phyloP scores from a whole-genome alignment of 129 eudicot genomes.

The Oenanthe sinensis region DNA sequence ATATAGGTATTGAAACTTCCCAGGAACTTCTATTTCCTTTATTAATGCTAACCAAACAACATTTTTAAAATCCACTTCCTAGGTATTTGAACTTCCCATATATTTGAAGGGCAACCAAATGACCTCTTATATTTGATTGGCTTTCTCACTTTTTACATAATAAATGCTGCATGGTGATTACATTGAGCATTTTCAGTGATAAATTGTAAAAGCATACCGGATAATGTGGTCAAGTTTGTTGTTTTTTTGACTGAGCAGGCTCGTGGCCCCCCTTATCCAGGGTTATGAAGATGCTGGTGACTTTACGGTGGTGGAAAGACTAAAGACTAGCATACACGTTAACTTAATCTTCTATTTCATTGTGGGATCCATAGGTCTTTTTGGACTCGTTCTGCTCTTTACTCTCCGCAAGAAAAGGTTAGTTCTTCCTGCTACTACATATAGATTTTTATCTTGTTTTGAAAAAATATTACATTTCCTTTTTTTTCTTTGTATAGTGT shows the following conservation, averaged over 20 bases:
- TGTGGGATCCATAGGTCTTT: slow-evolving; percentile 75
- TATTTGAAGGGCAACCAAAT: too few species aligned
- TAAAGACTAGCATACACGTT: slow-evolving; percentile 87
- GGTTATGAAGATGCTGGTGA: slow-evolving; percentile 99
- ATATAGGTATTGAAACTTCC: too few species aligned
- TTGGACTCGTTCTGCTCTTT: slow-evolving; percentile 79
- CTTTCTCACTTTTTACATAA: not conserved
- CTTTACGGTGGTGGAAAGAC: slow-evolving; percentile 69
- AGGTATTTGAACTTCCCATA: too few species aligned
- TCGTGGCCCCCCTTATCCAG: slow-evolving; percentile 92
- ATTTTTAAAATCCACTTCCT: too few species aligned
- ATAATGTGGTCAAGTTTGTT: slow-evolving; percentile 20
- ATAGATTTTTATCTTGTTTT: not conserved
- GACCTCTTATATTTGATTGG: not conserved
- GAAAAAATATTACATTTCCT: not conserved
- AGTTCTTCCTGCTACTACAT: slow-evolving; percentile 11
- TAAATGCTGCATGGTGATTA: not conserved
- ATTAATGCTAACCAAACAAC: too few species aligned
- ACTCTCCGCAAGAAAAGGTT: slow-evolving; percentile 52
- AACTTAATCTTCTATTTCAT: slow-evolving; percentile 76
- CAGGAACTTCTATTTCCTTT: too few species aligned
- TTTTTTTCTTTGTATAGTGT: slow-evolving; percentile 1
- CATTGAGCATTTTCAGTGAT: not conserved
- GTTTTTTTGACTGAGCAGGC: slow-evolving; percentile 49
- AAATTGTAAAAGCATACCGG: slow-evolving; percentile 2